phyloP scores from a whole-genome alignment of 139 green algal species.

The Yamagishiella unicocca region DNA sequence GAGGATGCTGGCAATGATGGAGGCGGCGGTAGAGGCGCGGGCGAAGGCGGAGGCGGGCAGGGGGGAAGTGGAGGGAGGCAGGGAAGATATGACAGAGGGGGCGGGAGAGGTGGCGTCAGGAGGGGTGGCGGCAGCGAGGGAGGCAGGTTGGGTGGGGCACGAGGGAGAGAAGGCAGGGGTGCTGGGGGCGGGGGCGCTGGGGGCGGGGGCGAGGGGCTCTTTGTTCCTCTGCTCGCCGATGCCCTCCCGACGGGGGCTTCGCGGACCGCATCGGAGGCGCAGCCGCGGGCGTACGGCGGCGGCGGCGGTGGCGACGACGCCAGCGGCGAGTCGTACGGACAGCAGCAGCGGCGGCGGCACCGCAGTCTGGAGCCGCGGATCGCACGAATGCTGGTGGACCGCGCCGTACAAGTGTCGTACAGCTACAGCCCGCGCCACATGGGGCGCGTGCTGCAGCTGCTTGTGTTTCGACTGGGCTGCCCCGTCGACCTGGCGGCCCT shows the following conservation, averaged over 20 bases:
- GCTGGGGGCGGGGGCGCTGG: not conserved
- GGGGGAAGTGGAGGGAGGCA: not conserved
- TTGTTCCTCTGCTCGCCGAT: not conserved
- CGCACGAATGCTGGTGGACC: not conserved
- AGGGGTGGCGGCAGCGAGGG: not conserved
- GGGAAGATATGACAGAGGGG: not conserved
- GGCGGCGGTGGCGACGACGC: too few relatives aligned
- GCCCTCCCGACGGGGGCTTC: too few relatives aligned
- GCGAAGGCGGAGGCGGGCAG: not conserved
- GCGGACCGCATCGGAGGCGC: too few relatives aligned
- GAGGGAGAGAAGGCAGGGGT: not conserved
- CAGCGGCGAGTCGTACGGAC: too few relatives aligned
- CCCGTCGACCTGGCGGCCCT: not conserved
- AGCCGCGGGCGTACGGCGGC: too few relatives aligned
- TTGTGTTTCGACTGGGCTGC: slow-evolving; percentile 6
- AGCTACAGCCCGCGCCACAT: slow-evolving; percentile 22
- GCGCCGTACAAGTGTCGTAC: not conserved
- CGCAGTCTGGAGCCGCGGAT: not conserved
- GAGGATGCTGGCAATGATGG: not conserved
- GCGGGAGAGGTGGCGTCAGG: not conserved
- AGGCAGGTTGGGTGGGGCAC: not conserved
- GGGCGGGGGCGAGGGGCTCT: not conserved
- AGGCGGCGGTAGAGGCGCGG: not conserved
- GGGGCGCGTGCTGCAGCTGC: slow-evolving; percentile 1
- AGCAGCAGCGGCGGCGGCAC: not conserved